Conservation (phyloP, 495 filamentous ascomycete genomes). For the Hyaloscypha bicolor region DNA sequence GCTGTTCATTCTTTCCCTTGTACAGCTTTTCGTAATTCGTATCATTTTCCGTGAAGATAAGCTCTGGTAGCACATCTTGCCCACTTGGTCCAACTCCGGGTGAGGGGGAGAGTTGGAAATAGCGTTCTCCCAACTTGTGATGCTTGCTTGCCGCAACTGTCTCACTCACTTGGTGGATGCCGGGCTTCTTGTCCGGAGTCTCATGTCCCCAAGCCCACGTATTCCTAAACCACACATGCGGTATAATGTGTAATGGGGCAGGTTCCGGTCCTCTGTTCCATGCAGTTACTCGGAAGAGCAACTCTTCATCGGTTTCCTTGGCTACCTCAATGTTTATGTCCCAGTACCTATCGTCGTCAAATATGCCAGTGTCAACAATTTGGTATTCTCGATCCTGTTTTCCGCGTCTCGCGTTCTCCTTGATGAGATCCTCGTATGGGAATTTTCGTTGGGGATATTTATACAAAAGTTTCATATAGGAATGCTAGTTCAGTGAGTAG, state of each 20-base stretch:
- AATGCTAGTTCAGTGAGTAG: constrained; percentile 61
- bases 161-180: constrained; percentile 62
- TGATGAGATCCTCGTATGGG: constrained; percentile 83
- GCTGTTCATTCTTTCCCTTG: constrained; percentile 70
- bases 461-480: constrained; percentile 98
- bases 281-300: constrained; percentile 92
- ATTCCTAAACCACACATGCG: constrained; percentile 96
- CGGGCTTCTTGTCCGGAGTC: constrained; percentile 70
- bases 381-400: constrained; percentile 86
- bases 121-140: constrained; percentile 76
- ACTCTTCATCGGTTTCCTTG: constrained; percentile 88
- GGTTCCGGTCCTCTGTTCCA: constrained; percentile 94
- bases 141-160: constrained; percentile 75
- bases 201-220: constrained; percentile 93
- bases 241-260: constrained; percentile 88
- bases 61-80: constrained; percentile 77
- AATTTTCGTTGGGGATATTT: constrained; percentile 93
- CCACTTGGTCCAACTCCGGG: constrained; percentile 77
- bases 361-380: constrained; percentile 86
- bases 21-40: constrained; percentile 82
- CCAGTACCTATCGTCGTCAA: constrained; percentile 92
- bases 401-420: constrained; percentile 77
- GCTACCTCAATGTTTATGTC: constrained; percentile 97
- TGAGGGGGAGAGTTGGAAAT: constrained; percentile 84
- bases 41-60: constrained; percentile 95